These are phyloP conservation scores for Plasmodium gonderi DNA, from an alignment of 169 alveolate species.

Conservation along the genomic window DNA sequence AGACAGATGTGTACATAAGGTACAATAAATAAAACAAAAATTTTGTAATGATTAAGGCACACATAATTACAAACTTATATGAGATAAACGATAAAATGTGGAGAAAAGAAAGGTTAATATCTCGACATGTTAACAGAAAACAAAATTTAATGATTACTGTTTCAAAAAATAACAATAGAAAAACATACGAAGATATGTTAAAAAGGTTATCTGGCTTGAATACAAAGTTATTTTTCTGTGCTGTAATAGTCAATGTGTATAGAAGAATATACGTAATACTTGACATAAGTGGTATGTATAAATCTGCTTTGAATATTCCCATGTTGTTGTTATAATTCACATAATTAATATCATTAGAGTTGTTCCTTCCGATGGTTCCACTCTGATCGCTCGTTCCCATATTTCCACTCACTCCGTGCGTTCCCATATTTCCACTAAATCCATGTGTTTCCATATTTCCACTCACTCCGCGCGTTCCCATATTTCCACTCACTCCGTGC, in stretches of 20 bases:
- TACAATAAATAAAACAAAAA: conserved; percentile 10
- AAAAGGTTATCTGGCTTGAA: conserved; percentile 56
- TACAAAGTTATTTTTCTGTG: conserved; percentile 29
- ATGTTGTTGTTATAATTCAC: conserved; percentile 37
- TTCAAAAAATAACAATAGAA: conserved; percentile 40
- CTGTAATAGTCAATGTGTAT: conserved; percentile 27
- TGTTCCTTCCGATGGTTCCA: not conserved
- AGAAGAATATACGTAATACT: conserved; percentile 35
- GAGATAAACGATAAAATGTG: conserved; percentile 50
- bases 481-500: not conserved
- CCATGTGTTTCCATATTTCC: not conserved
- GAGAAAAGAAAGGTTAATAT: conserved; percentile 46
- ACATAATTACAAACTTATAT: conserved; percentile 51
- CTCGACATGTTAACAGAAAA: conserved; percentile 36
- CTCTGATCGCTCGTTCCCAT: not conserved
- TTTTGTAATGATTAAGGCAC: conserved; percentile 53
- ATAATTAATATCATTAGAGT: conserved; percentile 55
- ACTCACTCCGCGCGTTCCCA: not conserved
- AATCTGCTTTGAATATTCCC: conserved; percentile 64
- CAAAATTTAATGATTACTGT: conserved; percentile 30
- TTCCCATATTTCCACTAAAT: not conserved
- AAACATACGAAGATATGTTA: conserved; percentile 46
- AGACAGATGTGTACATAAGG: conserved; percentile 18
- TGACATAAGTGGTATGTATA: conserved; percentile 56
- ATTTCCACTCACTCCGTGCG: not conserved